Evolutionary conservation across 352 stramenopile species (phyloP).

Genomic region (Globisporangium alternatum): DNA sequence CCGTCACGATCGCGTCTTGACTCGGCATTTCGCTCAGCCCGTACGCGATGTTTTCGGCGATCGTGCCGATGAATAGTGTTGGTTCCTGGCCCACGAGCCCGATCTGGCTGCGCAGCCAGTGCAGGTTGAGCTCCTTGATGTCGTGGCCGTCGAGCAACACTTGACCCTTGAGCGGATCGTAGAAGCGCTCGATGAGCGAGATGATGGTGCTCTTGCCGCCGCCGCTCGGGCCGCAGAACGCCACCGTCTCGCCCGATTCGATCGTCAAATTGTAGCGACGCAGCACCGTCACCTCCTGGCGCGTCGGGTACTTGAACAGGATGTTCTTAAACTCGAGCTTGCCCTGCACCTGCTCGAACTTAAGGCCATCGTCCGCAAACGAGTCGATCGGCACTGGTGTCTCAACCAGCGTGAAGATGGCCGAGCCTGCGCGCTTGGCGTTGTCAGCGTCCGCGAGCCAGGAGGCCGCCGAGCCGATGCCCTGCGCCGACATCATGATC

Average conservation of each 20-base stretch:
- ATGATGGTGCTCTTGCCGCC: constrained; percentile 33
- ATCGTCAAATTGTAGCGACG: constrained; percentile 21
- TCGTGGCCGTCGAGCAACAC: constrained; percentile 25
- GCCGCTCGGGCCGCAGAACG: constrained; percentile 24
- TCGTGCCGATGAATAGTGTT: constrained; percentile 41
- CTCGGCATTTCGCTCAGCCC: constrained; percentile 18
- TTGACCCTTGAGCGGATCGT: constrained; percentile 22
- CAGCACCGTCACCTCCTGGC: constrained; percentile 19
- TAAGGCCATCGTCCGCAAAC: constrained; percentile 3
- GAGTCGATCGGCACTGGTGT: constrained; percentile 5
- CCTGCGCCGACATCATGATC: constrained; percentile 48
- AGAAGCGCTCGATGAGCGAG: constrained; percentile 31
- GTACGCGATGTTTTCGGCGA: constrained; percentile 51
- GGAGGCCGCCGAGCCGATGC: constrained; percentile 25
- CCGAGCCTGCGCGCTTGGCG: constrained; percentile 19
- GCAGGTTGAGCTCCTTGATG: constrained; percentile 21
- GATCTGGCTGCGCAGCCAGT: constrained; percentile 29
- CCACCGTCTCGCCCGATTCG: constrained; percentile 26
- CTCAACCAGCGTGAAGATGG: constrained; percentile 14
- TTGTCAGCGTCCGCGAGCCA: constrained; percentile 35
- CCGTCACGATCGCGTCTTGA: constrained; percentile 55
- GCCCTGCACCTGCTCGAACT: constrained; percentile 9
- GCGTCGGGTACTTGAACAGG: constrained; percentile 26
- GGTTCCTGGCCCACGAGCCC: constrained; percentile 62
- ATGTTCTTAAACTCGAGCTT: constrained; percentile 23